Conservation (phyloP, 164 flowering plant species). For the Berberis thunbergii region DNA sequence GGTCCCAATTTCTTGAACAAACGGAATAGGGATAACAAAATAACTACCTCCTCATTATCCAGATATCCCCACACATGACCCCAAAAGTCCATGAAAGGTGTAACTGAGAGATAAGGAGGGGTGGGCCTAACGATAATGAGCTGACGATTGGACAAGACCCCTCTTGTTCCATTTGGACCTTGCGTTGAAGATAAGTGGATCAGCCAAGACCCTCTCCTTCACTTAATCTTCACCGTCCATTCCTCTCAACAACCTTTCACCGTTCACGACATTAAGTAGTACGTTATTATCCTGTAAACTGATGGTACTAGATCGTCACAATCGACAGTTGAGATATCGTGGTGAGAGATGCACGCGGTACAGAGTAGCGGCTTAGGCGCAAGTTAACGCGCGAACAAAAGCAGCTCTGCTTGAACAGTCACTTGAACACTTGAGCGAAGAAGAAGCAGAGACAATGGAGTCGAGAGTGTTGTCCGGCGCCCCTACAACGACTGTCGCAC, state of each 20-base stretch:
- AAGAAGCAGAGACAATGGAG: slow-evolving; percentile 38
- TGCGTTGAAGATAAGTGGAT: slow-evolving; percentile 3
- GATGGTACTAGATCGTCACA: too few relatives aligned
- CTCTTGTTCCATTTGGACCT: background rate
- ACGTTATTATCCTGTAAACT: too few relatives aligned
- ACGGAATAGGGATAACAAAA: too few relatives aligned
- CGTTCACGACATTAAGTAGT: too few relatives aligned
- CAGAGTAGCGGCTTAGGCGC: background rate
- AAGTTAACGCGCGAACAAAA: background rate
- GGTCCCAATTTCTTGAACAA: too few relatives aligned
- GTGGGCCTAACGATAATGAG: background rate
- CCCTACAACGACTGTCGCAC: slow-evolving; percentile 27
- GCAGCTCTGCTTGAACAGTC: background rate
- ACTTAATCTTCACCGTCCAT: background rate
- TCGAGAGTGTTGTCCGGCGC: slow-evolving; percentile 62
- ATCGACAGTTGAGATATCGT: too few relatives aligned
- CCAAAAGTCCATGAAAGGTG: background rate
- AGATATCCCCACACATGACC: background rate
- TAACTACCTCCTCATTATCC: too few relatives aligned
- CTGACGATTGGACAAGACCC: slow-evolving; percentile 7
- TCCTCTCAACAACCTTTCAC: too few relatives aligned
- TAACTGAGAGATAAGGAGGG: too few relatives aligned
- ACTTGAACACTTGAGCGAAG: background rate
- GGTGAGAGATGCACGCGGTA: background rate
- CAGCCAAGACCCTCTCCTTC: background rate